Base-by-base conservation (phyloP, 176 grass and related monocot genomes). In the Oryza longistaminata region DNA sequence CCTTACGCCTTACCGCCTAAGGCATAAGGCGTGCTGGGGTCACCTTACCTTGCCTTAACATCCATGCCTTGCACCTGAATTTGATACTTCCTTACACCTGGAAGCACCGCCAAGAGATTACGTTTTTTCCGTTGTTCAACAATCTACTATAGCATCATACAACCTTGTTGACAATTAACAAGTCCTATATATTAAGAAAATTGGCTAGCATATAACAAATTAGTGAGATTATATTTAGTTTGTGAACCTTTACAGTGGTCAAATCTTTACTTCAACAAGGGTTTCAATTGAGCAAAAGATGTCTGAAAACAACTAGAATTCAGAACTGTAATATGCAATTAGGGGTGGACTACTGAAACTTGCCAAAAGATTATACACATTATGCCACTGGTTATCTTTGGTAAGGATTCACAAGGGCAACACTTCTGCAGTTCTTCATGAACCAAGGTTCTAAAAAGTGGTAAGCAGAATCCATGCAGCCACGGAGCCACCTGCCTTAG, bases 251-350 rank as follows among this genome's bases (percentile, higher is more conserved):
- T 82, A 37, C 17, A 10, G 5, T n/a, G 21, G 15, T 44, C 48
- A 53, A 58, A 83, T 12, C 19, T n/a, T 53, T 11, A 71, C 13
- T 64, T 45, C 62, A 12, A 39, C 9, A 70, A 24, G 67, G 24
- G 44, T 83, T 66, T 81, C 6, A 79, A 52, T 40, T 70, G 42
- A 21, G 49, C 21, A 21, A 40, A 40, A 71, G 21, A 39, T 76
- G 40, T 15, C 50, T n/a, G 42, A 64, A 49, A 82, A 73, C 11
- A 37, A 24, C 42, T 66, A 53, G 0, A 64, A 74, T 66, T 31
- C 43, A 74, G 45, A 50, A 80, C 17, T 5, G 42, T 27, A 81
- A 16, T n/a, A 48, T 15, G 16, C 49, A 6, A 26, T 26, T 46
- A 70, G 21, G 27, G 24, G 27, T 19, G 60, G 34, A 64, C 26